These are phyloP conservation scores for Apiotrichum montevideense DNA, from an alignment of 1,284 basidiomycete species.

Conservation along the genomic window DNA sequence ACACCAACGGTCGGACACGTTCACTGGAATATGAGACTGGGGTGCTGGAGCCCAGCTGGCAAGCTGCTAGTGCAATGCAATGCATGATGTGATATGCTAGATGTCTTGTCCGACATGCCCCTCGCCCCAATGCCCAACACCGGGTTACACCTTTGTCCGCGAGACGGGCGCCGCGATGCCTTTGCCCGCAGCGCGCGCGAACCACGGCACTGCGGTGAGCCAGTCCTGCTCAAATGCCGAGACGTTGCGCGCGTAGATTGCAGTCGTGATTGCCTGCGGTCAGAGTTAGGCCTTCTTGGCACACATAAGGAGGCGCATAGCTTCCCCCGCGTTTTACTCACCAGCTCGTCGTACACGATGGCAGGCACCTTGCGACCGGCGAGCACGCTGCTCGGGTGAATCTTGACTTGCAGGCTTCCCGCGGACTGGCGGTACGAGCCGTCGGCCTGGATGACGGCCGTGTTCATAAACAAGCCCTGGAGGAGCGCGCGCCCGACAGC, in stretches of 20 bases:
- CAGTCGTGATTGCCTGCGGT: constrained; percentile 61
- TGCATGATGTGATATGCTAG: no score
- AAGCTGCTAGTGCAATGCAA: no score
- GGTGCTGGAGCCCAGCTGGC: no score
- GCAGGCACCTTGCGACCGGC: constrained; percentile 71
- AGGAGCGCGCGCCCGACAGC: constrained; percentile 62
- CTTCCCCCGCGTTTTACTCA: constrained; percentile 35
- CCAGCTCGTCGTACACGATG: constrained; percentile 85
- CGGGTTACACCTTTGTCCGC: neutral
- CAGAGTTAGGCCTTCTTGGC: neutral
- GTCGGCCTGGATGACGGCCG: constrained; percentile 74
- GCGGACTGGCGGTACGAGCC: constrained; percentile 75
- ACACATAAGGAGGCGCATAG: neutral
- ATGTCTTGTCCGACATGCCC: no score
- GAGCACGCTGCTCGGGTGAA: constrained; percentile 77
- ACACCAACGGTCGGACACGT: no score
- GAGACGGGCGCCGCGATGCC: constrained; percentile 7
- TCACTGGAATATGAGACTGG: no score
- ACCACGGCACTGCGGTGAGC: constrained; percentile 49
- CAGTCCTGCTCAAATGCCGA: constrained; percentile 65
- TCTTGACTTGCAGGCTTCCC: constrained; percentile 69
- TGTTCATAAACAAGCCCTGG: constrained; percentile 70
- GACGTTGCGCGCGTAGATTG: constrained; percentile 79
- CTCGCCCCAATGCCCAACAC: no score
- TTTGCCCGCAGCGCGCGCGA: constrained; percentile 21